Evolutionary conservation across 2,329 filamentous ascomycete species (phyloP).

Genomic region (Apiospora aurea): DNA sequence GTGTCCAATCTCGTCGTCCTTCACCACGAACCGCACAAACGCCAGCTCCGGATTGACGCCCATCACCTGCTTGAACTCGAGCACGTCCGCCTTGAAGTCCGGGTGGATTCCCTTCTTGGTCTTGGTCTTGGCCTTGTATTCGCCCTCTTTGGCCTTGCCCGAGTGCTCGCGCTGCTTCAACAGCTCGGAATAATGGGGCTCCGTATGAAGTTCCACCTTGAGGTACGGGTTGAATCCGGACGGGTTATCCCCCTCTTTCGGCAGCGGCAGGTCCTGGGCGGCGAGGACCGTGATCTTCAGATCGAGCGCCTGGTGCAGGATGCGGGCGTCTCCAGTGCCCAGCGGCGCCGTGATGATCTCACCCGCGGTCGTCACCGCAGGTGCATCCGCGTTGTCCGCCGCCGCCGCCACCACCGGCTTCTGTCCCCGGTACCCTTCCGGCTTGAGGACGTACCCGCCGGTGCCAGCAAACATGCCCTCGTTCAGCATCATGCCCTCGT

Average conservation of each 20-base stretch:
- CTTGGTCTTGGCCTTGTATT: conserved; percentile 66
- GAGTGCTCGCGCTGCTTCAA: conserved; percentile 46
- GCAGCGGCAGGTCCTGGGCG: conserved; percentile 77
- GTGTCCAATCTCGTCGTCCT: conserved; percentile 81
- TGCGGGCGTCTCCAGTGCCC: conserved; percentile 38
- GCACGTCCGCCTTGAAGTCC: conserved; percentile 65
- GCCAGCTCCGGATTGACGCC: conserved; percentile 72
- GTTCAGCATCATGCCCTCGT: conserved; percentile 96
- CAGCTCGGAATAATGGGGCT: conserved; percentile 49
- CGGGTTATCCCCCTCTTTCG: conserved; percentile 54
- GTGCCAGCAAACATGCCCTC: conserved; percentile 89
- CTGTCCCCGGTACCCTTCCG: conserved; percentile 60
- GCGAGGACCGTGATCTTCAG: conserved; percentile 78
- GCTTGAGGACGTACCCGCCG: conserved; percentile 87
- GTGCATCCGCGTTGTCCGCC: conserved; percentile 2
- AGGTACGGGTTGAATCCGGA: conserved; percentile 78
- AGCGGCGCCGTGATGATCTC: conserved; percentile 27
- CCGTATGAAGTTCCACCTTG: conserved; percentile 84
- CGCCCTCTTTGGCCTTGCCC: conserved; percentile 62
- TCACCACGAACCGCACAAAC: conserved; percentile 83
- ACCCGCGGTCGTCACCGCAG: conserved; percentile 26
- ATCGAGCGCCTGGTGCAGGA: conserved; percentile 66
- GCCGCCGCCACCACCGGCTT: conserved; percentile 37
- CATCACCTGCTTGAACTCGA: conserved; percentile 62
- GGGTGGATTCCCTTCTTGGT: conserved; percentile 65